These are phyloP conservation scores for Fusarium piperis DNA, from an alignment of 2,329 filamentous ascomycete species.

Conservation along the genomic window DNA sequence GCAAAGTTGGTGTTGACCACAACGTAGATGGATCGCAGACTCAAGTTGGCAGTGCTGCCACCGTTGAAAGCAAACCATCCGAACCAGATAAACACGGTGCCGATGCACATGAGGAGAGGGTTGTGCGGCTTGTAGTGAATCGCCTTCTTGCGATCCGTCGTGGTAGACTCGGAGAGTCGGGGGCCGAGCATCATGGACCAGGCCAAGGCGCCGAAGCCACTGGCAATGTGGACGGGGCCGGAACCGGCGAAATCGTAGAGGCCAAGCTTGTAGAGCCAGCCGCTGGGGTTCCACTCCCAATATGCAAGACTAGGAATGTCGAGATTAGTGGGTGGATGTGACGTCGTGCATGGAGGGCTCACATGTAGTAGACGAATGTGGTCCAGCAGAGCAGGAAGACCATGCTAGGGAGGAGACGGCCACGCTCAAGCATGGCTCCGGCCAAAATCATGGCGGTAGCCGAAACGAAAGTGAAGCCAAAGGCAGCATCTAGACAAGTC, in stretches of 20 bases:
- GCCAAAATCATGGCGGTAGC: conserved; percentile 53
- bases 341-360: not conserved
- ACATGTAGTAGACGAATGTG: conserved; percentile 68
- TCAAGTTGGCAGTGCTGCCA: conserved; percentile 60
- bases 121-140: conserved; percentile 65
- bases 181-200: conserved; percentile 72
- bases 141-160: conserved; percentile 22
- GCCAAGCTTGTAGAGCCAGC: conserved; percentile 71
- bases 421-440: conserved; percentile 51
- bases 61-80: conserved; percentile 67
- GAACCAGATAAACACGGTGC: conserved; percentile 73
- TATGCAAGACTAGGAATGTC: conserved; percentile 57
- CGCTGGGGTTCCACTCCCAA: conserved; percentile 75
- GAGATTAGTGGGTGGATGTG: rapidly evolving
- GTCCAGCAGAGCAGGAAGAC: conserved; percentile 72
- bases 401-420: conserved; percentile 58
- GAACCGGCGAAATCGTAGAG: conserved; percentile 70
- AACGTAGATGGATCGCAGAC: conserved; percentile 62
- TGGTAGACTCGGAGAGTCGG: conserved; percentile 46
- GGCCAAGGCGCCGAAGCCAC: conserved; percentile 70
- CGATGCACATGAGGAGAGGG: conserved; percentile 70
- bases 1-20: conserved; percentile 69
- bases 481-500: conserved; percentile 43
- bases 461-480: conserved; percentile 51
- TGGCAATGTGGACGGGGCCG: conserved; percentile 72